Evolutionary conservation across 2,329 filamentous ascomycete genomes (phyloP).

Genomic region (Beauveria bassiana): DNA sequence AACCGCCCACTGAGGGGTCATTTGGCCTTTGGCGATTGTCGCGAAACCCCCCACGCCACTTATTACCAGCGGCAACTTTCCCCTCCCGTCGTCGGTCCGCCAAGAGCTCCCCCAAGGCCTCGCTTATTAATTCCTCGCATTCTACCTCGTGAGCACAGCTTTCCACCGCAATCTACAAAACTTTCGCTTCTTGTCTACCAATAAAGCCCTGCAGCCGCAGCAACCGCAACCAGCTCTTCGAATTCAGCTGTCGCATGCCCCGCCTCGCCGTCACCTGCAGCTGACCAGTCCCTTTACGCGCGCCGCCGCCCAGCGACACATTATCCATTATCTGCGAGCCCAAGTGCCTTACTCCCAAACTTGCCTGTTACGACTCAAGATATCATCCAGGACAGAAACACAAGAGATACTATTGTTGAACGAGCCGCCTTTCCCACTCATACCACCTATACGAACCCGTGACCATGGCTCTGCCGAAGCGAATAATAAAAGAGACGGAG

Average conservation of each 20-base stretch:
- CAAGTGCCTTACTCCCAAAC: neutral
- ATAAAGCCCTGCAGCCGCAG: too few species aligned
- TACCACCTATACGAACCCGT: neutral
- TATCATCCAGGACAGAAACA: neutral
- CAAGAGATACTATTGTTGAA: neutral
- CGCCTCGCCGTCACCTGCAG: constrained; percentile 8
- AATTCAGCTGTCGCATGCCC: constrained; percentile 4
- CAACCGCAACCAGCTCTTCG: too few species aligned
- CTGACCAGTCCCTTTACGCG: neutral
- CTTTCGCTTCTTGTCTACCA: too few species aligned
- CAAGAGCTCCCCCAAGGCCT: neutral
- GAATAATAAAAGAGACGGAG: constrained; percentile 98
- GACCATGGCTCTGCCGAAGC: constrained; percentile 75
- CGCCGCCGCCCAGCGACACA: neutral
- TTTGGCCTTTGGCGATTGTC: neutral
- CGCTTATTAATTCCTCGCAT: neutral
- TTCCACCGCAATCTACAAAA: too few species aligned
- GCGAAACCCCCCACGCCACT: neutral
- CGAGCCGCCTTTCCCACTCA: too few species aligned
- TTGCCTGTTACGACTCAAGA: neutral
- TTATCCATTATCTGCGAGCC: neutral
- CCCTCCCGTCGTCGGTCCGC: neutral
- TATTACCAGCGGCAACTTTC: neutral
- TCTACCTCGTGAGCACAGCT: neutral
- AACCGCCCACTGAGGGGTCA: neutral